Evolutionary conservation across 306 rosid species (phyloP).

Genomic region (Herpetospermum pedunculosum): DNA sequence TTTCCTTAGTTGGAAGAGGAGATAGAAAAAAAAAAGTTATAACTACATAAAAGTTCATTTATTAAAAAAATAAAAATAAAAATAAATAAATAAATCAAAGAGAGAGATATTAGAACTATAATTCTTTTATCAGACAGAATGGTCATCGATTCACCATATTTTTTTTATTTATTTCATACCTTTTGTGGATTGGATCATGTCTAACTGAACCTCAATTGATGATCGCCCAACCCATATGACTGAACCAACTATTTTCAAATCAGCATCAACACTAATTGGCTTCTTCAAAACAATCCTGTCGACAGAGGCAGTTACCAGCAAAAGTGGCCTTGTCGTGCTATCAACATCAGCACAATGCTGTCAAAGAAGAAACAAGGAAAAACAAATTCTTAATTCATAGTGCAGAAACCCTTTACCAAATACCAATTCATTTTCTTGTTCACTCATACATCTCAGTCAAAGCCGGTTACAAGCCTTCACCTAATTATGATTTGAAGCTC

Average conservation of each 20-base stretch:
- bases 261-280: slow-evolving; percentile 68
- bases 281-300: slow-evolving; percentile 85
- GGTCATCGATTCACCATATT: not conserved
- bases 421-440: not conserved
- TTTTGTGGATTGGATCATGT: slow-evolving; percentile 45
- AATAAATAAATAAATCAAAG: too few species aligned
- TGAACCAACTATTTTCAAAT: slow-evolving; percentile 75
- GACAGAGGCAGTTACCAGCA: slow-evolving; percentile 85
- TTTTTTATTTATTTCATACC: slow-evolving; percentile 26
- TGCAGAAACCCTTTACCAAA: not conserved
- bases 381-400: not conserved
- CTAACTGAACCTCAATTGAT: slow-evolving; percentile 83
- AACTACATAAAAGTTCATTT: too few species aligned
- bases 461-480: not conserved
- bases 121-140: not conserved
- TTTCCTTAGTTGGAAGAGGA: too few species aligned
- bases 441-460: not conserved
- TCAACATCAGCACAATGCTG: slow-evolving; percentile 85
- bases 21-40: too few species aligned
- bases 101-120: not conserved
- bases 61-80: too few species aligned
- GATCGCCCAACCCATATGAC: slow-evolving; percentile 94
- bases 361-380: slow-evolving; percentile 14
- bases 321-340: slow-evolving; percentile 73
- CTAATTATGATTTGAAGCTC: not conserved